Evolutionary conservation across 164 flowering plant species (phyloP), one percentile per base, ranked within the genome.

Genomic region (Magnolia officinalis): DNA sequence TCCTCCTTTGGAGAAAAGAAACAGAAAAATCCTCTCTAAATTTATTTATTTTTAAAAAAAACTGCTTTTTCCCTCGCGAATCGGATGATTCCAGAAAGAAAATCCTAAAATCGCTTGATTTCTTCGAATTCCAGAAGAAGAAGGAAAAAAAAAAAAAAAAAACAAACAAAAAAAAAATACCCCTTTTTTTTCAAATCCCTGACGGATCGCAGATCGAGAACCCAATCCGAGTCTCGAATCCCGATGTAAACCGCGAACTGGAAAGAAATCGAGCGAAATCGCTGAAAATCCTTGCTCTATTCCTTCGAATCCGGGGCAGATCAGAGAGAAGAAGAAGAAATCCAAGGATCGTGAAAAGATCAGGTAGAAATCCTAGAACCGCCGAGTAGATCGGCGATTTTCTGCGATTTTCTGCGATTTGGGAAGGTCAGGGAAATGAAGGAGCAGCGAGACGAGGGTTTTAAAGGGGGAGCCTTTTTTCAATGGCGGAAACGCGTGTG

Each of bases 161-260:
- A 24, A 24, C 26, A 24, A 24, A 24, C 24, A 24, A 26, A 26
- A 2, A 26, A 31, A 77, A 67, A 72, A 20, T 26, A 20, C 13
- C n/a, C 13, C 23, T 70, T 70, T 70, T 64, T 55, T 59, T 20
- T 64, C 69, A 64, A 49, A 67, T 67, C 19, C 70, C 49, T 23
- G 8, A 65, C 24, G 67, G 11, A 68, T 55, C 61, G 61, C 6
- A 68, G 71, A 68, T 29, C 29, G 9, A 66, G 19, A 66, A 23
- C 19, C 10, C 8, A 66, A 21, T 66, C 18, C 68, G 13, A 23
- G 14, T 29, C 26, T 11, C 26, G 29, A 21, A 21, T 66, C 45
- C 69, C 26, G 16, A 10, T 20, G 8, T 4, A 66, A 23, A 66
- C 29, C 23, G 16, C 29, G 1, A 66, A 55, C 14, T 37, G 65